Base-by-base conservation (phyloP, 805 yeast species). In the Debaryomyces castellii region DNA sequence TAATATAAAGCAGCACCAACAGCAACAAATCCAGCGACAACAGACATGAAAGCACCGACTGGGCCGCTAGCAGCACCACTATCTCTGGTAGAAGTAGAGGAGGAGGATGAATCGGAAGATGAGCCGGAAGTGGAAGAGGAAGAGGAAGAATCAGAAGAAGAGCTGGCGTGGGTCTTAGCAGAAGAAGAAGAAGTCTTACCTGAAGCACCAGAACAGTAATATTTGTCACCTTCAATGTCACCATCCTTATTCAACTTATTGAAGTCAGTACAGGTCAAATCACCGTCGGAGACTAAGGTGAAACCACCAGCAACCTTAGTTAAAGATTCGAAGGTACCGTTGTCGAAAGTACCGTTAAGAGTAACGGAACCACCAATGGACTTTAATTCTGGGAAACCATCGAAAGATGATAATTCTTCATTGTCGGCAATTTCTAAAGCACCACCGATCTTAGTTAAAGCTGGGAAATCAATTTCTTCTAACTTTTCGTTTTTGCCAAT, bases 231-330 rank as follows among this genome's bases (percentile, higher is more conserved):
- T 75, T 84, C 89, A 70, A 94, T 83, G 66, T 79, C 87, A 72
- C 96, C 95, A 59, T 78, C 77, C 62, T 74, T 69, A 79, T 88
- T 83, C 65, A 89, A 80, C 45, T 69, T 60, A 68, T 86, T 80
- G 76, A 91, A 89, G 45, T 78, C 74, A 51, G 77, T 67, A 82
- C 99, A 94, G 73, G 89, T 82, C 72, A 89, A 83, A 61, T 86
- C 85, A 65, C 88, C 86, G 44, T 57, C 58, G 50, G 96, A 78
- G 66, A 85, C 85, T 63, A 94, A 78, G 63, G 74, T 73, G 73
- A 91, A 95, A 70, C 96, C 97, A 81, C 99, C 99, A 66, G 82
- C 81, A 60, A 94, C 96, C 62, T 85, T 80, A 59, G 70, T 75
- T 67, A 94, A 82, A 28, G 80, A 61, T 54, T 85, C 81, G 67